These are phyloP conservation scores for Polygonum maritimum DNA, from an alignment of 148 eudicot genomes.

Conservation along the genomic window DNA sequence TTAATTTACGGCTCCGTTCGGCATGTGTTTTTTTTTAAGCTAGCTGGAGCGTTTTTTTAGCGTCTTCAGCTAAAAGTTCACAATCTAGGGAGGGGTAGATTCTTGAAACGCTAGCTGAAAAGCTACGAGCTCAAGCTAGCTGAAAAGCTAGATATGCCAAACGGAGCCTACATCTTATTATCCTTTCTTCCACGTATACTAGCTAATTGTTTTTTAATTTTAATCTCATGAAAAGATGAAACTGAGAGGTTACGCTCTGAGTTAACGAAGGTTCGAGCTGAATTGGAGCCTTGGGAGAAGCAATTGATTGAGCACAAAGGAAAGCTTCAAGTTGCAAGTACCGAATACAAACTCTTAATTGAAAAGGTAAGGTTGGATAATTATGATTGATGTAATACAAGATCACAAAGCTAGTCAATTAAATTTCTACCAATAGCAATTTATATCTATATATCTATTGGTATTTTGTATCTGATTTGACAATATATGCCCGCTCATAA, in stretches of 20 bases:
- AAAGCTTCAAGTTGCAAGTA: constrained; percentile 79
- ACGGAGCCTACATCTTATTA: background rate
- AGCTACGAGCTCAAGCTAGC: too few species aligned
- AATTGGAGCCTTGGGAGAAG: constrained; percentile 93
- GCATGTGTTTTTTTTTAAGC: too few species aligned
- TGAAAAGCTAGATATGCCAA: too few species aligned
- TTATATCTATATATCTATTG: background rate
- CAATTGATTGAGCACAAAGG: constrained; percentile 88
- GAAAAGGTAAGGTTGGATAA: constrained; percentile 49
- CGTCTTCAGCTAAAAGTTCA: too few species aligned
- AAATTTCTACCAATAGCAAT: background rate
- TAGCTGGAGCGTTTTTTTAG: too few species aligned
- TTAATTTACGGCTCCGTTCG: background rate
- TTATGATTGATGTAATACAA: background rate
- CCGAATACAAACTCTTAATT: constrained; percentile 63
- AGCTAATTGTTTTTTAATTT: background rate
- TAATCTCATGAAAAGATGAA: constrained; percentile 43
- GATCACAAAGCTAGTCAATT: background rate
- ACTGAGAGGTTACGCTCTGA: constrained; percentile 63
- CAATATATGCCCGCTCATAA: background rate
- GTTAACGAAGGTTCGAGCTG: constrained; percentile 69
- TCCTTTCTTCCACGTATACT: constrained; percentile 1
- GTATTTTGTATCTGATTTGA: background rate
- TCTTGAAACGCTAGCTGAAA: too few species aligned
- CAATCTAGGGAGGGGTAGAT: too few species aligned